These are phyloP conservation scores for Chimonanthus praecox DNA, from an alignment of 164 flowering plant species.

Conservation along the genomic window DNA sequence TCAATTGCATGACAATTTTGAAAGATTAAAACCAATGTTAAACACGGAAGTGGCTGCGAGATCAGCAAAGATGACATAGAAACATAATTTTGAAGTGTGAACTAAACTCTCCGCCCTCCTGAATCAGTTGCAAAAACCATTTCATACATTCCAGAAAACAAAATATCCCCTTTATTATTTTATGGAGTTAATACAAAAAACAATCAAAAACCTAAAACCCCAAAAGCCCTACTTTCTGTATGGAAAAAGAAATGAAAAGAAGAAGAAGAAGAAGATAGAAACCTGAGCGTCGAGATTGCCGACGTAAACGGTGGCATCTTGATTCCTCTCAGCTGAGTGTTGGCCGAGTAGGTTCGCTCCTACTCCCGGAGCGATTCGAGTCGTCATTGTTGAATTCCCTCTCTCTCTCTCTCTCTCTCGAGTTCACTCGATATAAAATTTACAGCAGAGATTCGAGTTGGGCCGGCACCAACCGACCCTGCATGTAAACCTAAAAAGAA, in stretches of 20 bases:
- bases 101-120: neutral
- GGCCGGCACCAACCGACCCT: too few species aligned
- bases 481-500: too few species aligned
- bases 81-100: neutral
- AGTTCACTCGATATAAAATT: too few species aligned
- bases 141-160: too few species aligned
- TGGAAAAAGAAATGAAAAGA: neutral
- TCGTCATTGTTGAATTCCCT: slow-evolving; percentile 20
- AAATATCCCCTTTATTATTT: too few species aligned
- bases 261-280: neutral
- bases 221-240: neutral
- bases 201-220: neutral
- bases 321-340: slow-evolving; percentile 96
- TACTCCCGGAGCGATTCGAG: slow-evolving; percentile 95
- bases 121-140: neutral
- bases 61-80: neutral
- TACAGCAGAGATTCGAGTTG: too few species aligned
- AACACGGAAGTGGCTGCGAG: too few species aligned
- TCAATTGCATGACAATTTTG: neutral
- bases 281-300: slow-evolving; percentile 99
- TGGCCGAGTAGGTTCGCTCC: slow-evolving; percentile 98
- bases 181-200: too few species aligned
- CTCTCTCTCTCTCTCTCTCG: neutral
- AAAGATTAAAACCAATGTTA: neutral
- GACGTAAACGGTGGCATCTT: slow-evolving; percentile 97